Conservation (phyloP, 192 early-diverging fungal species). For the Backusella tarrabulga region DNA sequence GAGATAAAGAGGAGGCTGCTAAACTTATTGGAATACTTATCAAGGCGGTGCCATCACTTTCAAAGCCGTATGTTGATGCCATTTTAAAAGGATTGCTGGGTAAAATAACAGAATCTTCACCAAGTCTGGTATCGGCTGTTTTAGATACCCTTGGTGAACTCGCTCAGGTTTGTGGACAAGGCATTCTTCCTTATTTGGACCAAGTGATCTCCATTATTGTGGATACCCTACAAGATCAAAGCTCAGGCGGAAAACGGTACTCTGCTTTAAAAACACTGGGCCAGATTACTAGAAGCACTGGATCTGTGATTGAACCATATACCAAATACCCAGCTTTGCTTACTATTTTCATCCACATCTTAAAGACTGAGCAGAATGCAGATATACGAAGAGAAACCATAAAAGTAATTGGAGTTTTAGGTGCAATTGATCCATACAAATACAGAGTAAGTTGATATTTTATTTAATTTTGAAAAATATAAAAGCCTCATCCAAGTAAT, state of each 20-base stretch:
- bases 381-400: conserved; percentile 79
- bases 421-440: conserved; percentile 93
- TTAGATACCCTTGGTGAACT: conserved; percentile 82
- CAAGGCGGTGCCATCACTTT: conserved; percentile 68
- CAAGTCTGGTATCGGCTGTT: conserved; percentile 77
- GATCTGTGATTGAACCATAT: conserved; percentile 89
- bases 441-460: conserved; percentile 42
- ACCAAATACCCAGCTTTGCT: conserved; percentile 82
- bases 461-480: not conserved
- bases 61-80: conserved; percentile 87
- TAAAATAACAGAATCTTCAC: conserved; percentile 71
- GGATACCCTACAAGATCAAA: conserved; percentile 86
- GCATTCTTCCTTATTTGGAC: conserved; percentile 76
- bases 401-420: conserved; percentile 90
- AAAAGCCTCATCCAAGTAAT: not conserved
- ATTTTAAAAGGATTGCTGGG: conserved; percentile 83
- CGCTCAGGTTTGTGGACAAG: conserved; percentile 77
- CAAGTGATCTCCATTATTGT: conserved; percentile 83
- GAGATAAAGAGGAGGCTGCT: conserved; percentile 86
- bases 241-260: conserved; percentile 77
- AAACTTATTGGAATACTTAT: conserved; percentile 76
- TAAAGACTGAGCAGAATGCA: conserved; percentile 77
- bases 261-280: conserved; percentile 87
- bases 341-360: conserved; percentile 68
- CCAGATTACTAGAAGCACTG: conserved; percentile 81